phyloP scores from a whole-genome alignment of 2,329 filamentous ascomycete species.

The Nakataea oryzae region DNA sequence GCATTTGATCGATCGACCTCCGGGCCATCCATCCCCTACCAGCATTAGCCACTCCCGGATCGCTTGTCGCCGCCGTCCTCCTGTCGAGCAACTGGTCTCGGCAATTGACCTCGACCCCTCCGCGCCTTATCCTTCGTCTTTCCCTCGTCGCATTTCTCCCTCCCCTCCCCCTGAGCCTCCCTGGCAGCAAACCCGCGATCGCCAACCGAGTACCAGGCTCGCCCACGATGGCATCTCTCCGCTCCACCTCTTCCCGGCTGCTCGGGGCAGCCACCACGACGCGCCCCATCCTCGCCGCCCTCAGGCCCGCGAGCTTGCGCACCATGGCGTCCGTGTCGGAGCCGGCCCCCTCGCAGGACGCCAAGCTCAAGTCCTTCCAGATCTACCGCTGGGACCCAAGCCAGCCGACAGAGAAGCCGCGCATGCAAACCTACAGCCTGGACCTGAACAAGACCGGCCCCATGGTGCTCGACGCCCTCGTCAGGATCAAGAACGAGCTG shows the following conservation, averaged over 20 bases:
- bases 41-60: neutral
- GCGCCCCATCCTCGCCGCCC: constrained; percentile 23
- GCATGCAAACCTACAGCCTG: constrained; percentile 89
- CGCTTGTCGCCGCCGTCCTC: neutral
- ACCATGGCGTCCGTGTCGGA: constrained; percentile 47
- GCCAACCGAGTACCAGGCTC: neutral
- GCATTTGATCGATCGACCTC: neutral
- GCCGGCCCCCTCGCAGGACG: constrained; percentile 51
- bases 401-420: constrained; percentile 80
- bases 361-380: constrained; percentile 86
- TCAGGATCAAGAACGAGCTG: constrained; percentile 98
- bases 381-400: constrained; percentile 99
- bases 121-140: neutral
- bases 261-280: constrained; percentile 30
- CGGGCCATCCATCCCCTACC: neutral
- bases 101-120: neutral
- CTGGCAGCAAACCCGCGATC: neutral
- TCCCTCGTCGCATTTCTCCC: too few species aligned
- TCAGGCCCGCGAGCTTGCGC: constrained; percentile 31
- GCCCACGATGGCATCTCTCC: constrained; percentile 48
- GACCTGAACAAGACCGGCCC: constrained; percentile 98
- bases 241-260: constrained; percentile 43
- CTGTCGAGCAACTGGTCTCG: neutral
- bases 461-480: constrained; percentile 94
- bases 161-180: too few species aligned